Base-by-base conservation (phyloP, 331 rosid species). In the Malus hybrid region DNA sequence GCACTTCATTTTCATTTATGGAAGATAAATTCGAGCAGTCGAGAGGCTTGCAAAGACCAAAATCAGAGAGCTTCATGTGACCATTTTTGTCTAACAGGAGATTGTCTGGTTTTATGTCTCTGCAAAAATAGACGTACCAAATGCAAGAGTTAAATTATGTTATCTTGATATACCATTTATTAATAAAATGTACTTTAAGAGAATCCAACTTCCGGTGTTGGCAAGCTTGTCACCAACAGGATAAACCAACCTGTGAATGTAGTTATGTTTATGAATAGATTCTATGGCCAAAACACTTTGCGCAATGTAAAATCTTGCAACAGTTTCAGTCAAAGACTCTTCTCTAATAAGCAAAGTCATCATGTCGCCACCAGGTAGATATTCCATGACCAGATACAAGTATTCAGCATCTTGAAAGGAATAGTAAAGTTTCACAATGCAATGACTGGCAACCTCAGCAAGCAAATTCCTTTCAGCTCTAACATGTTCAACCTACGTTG, bases 21-120 rank as follows among this genome's bases (percentile, higher is more conserved):
- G 96, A 74, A 75, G 94, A 91, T 55, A 93, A 84, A 79, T 77
- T 81, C 74, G 91, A 72, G 89, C 97, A 91, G 84, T 91, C 94
- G 58, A 91, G 97, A 77, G 97, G 98, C 83, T 93, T 93, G 90
- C 98, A 93, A 67, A 91, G 97, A 80, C 98, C 98, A 74, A 91
- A 93, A 89, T 93, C 98, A 66, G 98, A 93, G 77, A 93, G 94
- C 83, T 86, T 93, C 94, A 89, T 91, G 79, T 93, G 97, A 78
- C 97, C 98, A 65, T 73, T 77, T 81, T 83, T 82, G 87, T 93
- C 97, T 85, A 93, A 71, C 24, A 93, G 86, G 85, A 93, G 98
- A 84, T 93, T 93, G 86, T 93, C 98, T 19, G 98, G 98, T 86
- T 93, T 93, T 88, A 93, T 93, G 81, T 93, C 98, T 82, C 98